A percentile compares a stretch with the other conserved stretches of the same genome.
Conservation (phyloP, 176 grass and related monocot genomes). For the Triticum urartu region DNA sequence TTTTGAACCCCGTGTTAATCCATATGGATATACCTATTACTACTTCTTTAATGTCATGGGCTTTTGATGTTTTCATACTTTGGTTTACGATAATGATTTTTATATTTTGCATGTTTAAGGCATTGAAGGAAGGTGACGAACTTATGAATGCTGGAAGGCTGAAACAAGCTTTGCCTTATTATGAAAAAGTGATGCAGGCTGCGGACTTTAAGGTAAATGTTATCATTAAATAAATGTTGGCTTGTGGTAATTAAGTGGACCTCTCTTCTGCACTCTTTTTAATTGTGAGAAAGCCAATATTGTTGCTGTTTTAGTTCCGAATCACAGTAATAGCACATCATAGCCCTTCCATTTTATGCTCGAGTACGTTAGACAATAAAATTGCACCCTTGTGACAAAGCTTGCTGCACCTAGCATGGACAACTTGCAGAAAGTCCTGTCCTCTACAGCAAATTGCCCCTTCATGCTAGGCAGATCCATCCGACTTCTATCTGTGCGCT, state of each 20-base stretch:
- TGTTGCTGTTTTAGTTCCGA: background rate
- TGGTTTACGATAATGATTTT: background rate
- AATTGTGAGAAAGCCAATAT: background rate
- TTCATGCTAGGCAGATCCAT: background rate
- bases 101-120: conserved; percentile 50
- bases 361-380: background rate
- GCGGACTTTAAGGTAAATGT: conserved; percentile 76
- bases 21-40: background rate
- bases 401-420: background rate
- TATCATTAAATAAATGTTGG: conserved; percentile 17
- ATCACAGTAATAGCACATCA: background rate
- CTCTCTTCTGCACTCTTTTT: background rate
- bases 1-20: background rate
- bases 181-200: conserved; percentile 86
- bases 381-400: background rate
- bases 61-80: conserved; percentile 9
- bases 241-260: background rate
- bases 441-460: background rate
- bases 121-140: conserved; percentile 73
- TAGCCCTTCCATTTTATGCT: background rate
- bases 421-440: background rate
- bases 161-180: conserved; percentile 74
- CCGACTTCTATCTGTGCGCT: background rate
- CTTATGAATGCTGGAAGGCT: conserved; percentile 90
- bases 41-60: conserved; percentile 5